Percentiles rank a stretch among this genome's conserved stretches.
Evolutionary conservation across 176 grass and related monocot genomes (phyloP).

Genomic region (Paspalum notatum): DNA sequence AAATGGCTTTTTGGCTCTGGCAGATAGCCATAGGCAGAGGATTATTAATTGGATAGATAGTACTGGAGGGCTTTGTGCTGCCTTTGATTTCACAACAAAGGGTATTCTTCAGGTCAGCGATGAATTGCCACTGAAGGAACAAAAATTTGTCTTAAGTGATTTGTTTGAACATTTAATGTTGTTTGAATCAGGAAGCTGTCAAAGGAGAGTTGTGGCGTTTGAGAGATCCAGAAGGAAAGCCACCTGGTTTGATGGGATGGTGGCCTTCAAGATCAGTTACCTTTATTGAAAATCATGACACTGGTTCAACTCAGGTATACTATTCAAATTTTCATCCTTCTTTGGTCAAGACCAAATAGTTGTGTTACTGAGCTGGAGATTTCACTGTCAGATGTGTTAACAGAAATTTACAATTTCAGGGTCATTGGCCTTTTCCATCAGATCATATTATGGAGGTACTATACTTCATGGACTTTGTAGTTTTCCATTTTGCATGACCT

Average conservation of each 20-base stretch:
- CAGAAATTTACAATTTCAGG: slow-evolving; percentile 57
- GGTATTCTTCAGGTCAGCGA: slow-evolving; percentile 89
- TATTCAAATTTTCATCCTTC: slow-evolving; percentile 10
- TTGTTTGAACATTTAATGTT: slow-evolving; percentile 18
- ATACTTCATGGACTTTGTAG: slow-evolving; percentile 26
- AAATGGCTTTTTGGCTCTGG: background rate
- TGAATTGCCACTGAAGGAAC: background rate
- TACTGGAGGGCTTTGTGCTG: slow-evolving; percentile 72
- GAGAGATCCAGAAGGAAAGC: slow-evolving; percentile 72
- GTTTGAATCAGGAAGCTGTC: slow-evolving; percentile 79
- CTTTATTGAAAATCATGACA: slow-evolving; percentile 98
- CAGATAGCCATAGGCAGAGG: slow-evolving; percentile 85
- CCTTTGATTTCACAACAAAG: slow-evolving; percentile 98
- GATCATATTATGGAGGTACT: slow-evolving; percentile 90
- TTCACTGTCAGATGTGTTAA: slow-evolving; percentile 6
- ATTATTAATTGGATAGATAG: slow-evolving; percentile 88
- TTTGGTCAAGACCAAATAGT: slow-evolving; percentile 2
- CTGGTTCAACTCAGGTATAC: slow-evolving; percentile 92
- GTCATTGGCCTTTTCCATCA: slow-evolving; percentile 94
- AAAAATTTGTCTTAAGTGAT: slow-evolving; percentile 16
- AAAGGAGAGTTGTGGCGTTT: slow-evolving; percentile 92
- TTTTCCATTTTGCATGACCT: background rate
- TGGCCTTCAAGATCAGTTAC: slow-evolving; percentile 97
- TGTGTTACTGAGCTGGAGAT: slow-evolving; percentile 22
- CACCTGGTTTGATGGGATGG: slow-evolving; percentile 91